Evolutionary conservation across 2,329 filamentous ascomycete genomes (phyloP).

Genomic region (Claviceps sp.): DNA sequence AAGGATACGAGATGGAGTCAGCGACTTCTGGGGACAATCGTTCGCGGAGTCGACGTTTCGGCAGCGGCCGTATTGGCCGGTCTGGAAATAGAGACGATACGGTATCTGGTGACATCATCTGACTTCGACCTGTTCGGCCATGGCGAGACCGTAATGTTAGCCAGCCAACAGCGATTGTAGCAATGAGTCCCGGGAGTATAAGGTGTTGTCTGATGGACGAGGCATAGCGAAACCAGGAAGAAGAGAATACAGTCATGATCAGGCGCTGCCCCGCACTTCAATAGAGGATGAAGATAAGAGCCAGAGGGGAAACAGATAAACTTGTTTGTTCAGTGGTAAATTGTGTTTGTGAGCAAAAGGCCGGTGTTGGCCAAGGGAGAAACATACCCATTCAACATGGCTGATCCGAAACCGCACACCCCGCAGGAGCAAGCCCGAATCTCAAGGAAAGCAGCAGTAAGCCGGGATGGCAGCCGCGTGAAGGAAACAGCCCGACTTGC

Average conservation of each 20-base stretch:
- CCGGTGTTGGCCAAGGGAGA: conserved; percentile 9
- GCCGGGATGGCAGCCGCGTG: neutral
- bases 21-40: conserved; percentile 76
- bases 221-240: conserved; percentile 2
- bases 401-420: conserved; percentile 6
- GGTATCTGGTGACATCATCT: conserved; percentile 57
- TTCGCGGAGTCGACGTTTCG: conserved; percentile 77
- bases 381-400: conserved; percentile 28
- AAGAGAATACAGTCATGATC: conserved; percentile 1
- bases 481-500: neutral
- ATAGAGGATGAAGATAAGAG: neutral
- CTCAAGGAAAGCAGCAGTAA: conserved; percentile 6
- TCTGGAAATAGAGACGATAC: conserved; percentile 73
- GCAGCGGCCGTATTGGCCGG: conserved; percentile 83
- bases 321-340: neutral
- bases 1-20: conserved; percentile 69
- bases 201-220: conserved; percentile 4
- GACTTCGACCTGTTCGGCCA: conserved; percentile 26
- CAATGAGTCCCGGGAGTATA: conserved; percentile 7
- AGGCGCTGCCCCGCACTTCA: conserved; percentile 5
- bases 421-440: conserved; percentile 11
- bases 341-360: neutral
- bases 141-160: conserved; percentile 14
- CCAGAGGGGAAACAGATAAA: neutral
- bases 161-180: conserved; percentile 11